A percentile compares a stretch with the other conserved stretches of the same genome.
Conservation (phyloP, 768 basidiomycete genomes). For the Hygrocybe coccinea region DNA sequence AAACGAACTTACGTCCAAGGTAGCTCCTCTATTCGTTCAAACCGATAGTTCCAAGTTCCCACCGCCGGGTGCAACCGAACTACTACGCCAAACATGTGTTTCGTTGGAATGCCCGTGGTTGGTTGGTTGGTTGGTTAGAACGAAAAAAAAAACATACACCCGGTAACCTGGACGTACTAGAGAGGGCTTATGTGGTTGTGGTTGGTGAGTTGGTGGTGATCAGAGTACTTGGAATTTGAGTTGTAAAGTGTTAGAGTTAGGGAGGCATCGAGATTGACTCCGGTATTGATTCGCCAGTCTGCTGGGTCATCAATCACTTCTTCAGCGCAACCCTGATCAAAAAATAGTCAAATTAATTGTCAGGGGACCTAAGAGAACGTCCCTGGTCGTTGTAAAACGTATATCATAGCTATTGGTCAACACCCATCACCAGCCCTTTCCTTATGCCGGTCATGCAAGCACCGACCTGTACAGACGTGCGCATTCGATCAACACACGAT, state of each 20-base stretch:
- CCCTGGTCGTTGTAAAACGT: not conserved
- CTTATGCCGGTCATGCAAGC: slow-evolving; percentile 49
- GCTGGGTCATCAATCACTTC: not conserved
- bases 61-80: not conserved
- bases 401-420: not conserved
- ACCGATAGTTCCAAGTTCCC: not conserved
- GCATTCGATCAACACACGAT: slow-evolving; percentile 72
- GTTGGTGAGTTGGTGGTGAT: not conserved
- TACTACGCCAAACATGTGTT: slow-evolving; percentile 12
- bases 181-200: not conserved
- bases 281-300: not conserved
- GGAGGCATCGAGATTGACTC: not conserved
- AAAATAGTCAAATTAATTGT: slow-evolving; percentile 3
- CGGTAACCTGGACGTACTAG: not conserved
- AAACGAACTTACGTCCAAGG: not conserved
- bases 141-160: not conserved
- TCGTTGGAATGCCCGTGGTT: not conserved
- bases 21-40: not conserved
- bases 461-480: slow-evolving; percentile 66
- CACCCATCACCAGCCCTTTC: not conserved
- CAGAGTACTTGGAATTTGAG: slow-evolving; percentile 30
- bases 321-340: slow-evolving; percentile 3
- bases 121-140: not conserved
- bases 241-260: slow-evolving; percentile 54
- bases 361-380: not conserved